Percentiles rank a stretch among this genome's conserved stretches.
phyloP scores from a whole-genome alignment of 495 filamentous ascomycete species.

The Emericellopsis terricola region DNA sequence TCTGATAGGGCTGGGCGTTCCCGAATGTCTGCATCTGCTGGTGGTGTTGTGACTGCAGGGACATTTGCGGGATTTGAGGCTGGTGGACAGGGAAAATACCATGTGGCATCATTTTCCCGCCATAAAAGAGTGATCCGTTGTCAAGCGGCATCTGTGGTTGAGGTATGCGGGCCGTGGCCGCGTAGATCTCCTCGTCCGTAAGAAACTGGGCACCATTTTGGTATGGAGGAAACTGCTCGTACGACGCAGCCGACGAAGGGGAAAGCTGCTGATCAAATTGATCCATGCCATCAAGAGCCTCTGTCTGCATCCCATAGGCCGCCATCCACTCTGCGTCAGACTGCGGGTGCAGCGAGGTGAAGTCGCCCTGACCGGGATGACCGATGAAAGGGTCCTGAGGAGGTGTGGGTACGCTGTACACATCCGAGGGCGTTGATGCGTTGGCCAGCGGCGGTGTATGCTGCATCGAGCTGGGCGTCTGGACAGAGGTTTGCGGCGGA shows the following conservation, averaged over 20 bases:
- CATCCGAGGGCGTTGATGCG: slow-evolving; percentile 28
- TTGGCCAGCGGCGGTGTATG: slow-evolving; percentile 37
- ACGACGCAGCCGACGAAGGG: slow-evolving; percentile 21
- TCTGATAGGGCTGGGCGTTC: background rate
- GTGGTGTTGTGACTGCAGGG: slow-evolving; percentile 13
- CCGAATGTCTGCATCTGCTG: slow-evolving; percentile 4
- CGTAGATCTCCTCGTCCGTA: slow-evolving; percentile 38
- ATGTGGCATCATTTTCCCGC: slow-evolving; percentile 20
- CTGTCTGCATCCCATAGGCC: slow-evolving; percentile 9
- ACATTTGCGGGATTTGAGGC: slow-evolving; percentile 14
- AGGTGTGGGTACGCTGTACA: slow-evolving; percentile 25
- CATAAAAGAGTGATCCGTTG: slow-evolving; percentile 14
- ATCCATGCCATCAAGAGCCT: slow-evolving; percentile 21
- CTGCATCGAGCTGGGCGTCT: slow-evolving; percentile 14
- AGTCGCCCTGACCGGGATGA: slow-evolving; percentile 16
- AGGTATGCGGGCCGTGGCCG: slow-evolving; percentile 15
- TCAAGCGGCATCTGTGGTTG: slow-evolving; percentile 20
- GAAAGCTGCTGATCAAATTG: slow-evolving; percentile 32
- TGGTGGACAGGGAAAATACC: slow-evolving; percentile 16
- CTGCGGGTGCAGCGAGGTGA: too few species aligned
- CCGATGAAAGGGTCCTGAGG: slow-evolving; percentile 19
- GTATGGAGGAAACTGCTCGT: slow-evolving; percentile 26
- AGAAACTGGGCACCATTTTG: slow-evolving; percentile 27
- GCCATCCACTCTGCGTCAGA: slow-evolving; percentile 17
- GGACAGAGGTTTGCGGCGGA: slow-evolving; percentile 12